Conservation (phyloP, 2,329 filamentous ascomycete species). For the Sporothrix inflata region DNA sequence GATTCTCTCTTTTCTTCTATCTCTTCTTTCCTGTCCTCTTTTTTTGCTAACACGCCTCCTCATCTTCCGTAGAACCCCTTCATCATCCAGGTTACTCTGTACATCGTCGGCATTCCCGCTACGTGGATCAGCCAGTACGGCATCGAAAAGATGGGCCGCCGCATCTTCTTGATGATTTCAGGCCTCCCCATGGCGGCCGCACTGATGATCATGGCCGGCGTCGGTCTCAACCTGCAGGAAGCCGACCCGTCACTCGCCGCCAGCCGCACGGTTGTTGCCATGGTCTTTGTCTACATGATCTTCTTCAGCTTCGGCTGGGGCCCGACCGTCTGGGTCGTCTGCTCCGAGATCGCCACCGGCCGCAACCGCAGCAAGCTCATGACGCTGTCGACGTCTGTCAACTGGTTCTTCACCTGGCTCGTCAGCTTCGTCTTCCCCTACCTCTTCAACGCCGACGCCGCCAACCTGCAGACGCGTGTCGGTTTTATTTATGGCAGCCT, state of each 20-base stretch:
- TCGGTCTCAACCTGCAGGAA: slow-evolving; percentile 9
- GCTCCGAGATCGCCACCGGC: background rate
- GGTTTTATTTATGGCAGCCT: slow-evolving; percentile 9
- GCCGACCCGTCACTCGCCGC: background rate
- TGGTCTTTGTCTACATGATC: slow-evolving; percentile 17
- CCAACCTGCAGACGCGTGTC: slow-evolving; percentile 5
- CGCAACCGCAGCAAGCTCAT: slow-evolving; percentile 18
- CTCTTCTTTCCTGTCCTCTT: too few relatives aligned
- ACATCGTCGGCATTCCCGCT: slow-evolving; percentile 1
- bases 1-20: too few relatives aligned
- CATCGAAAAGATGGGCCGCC: slow-evolving; percentile 15
- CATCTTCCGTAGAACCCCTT: background rate
- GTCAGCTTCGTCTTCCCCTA: slow-evolving; percentile 13
- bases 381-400: background rate
- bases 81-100: slow-evolving; percentile 14
- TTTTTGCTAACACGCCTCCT: too few relatives aligned
- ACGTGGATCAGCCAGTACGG: slow-evolving; percentile 15
- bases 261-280: slow-evolving; percentile 9
- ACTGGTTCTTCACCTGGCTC: slow-evolving; percentile 12
- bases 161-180: slow-evolving; percentile 1
- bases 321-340: slow-evolving; percentile 1
- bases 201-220: slow-evolving; percentile 17
- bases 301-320: slow-evolving; percentile 14
- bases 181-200: slow-evolving; percentile 11
- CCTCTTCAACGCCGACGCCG: slow-evolving; percentile 3